phyloP scores from a whole-genome alignment of 768 basidiomycete species.

The Coprinopsis strossmayeri region DNA sequence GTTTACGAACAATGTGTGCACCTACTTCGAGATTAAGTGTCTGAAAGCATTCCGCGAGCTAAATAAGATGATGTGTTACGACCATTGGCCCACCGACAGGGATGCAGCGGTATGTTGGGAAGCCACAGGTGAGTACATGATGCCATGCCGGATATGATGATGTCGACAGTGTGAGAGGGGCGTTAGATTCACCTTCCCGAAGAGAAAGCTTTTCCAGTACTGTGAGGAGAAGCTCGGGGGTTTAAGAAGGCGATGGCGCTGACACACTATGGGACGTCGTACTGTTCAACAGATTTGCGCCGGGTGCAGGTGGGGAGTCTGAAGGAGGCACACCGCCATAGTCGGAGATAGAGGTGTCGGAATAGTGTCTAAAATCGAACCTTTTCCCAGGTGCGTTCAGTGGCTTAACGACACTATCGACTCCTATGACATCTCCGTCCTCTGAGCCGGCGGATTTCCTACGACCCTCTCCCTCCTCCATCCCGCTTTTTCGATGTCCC shows the following conservation, averaged over 20 bases:
- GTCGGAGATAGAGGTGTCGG: conserved; percentile 30
- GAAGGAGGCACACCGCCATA: conserved; percentile 14
- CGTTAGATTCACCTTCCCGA: not conserved
- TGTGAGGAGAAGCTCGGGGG: not conserved
- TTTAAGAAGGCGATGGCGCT: not conserved
- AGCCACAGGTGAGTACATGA: conserved; percentile 32
- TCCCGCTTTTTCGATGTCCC: conserved; percentile 19
- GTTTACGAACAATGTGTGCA: no score
- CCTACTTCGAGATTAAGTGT: no score
- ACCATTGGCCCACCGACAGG: no score
- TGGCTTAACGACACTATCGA: not conserved
- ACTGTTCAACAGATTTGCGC: not conserved
- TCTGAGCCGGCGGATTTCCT: conserved; percentile 25
- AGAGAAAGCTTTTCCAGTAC: not conserved
- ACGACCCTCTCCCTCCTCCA: conserved; percentile 24
- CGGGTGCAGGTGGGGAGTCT: not conserved
- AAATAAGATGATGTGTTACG: no score
- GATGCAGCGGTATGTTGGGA: conserved; percentile 29
- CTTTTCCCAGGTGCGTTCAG: not conserved
- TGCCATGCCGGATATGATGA: conserved; percentile 18
- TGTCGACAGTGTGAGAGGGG: not conserved
- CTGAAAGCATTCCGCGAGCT: no score
- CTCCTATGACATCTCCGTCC: conserved; percentile 22
- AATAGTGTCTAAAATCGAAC: conserved; percentile 23
- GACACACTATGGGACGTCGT: not conserved